A percentile compares a stretch with the other conserved stretches of the same genome.
phyloP scores from a whole-genome alignment of 208 protist species.

The Borovskyia barvae region DNA sequence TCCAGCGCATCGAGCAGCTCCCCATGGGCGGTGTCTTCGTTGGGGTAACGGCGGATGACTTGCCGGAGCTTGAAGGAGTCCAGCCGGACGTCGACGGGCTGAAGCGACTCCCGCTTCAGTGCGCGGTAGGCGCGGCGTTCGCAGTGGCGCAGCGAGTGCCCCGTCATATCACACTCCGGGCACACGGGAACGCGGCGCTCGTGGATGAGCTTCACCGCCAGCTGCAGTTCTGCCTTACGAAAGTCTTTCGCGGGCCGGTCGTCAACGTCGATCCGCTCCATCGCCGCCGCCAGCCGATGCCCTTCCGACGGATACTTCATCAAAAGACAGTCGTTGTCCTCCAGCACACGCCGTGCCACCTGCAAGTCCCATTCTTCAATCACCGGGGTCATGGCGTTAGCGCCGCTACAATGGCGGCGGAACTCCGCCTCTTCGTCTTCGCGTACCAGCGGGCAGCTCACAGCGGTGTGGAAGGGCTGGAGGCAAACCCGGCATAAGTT shows the following conservation, averaged over 20 bases:
- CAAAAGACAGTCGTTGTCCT: conserved; percentile 56
- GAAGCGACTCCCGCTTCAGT: conserved; percentile 38
- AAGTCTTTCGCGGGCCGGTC: conserved; percentile 79
- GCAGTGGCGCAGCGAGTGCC: conserved; percentile 63
- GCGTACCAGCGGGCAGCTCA: conserved; percentile 40
- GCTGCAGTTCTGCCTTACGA: conserved; percentile 72
- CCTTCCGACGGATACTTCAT: conserved; percentile 49
- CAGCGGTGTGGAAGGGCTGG: conserved; percentile 69
- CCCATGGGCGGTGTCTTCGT: conserved; percentile 30
- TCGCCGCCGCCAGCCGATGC: conserved; percentile 42
- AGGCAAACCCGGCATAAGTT: conserved; percentile 72
- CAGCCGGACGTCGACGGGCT: conserved; percentile 59
- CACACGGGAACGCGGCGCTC: conserved; percentile 65
- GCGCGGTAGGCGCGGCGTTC: conserved; percentile 40
- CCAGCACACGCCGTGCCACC: conserved; percentile 68
- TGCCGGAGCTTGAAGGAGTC: conserved; percentile 39
- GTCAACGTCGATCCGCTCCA: conserved; percentile 68
- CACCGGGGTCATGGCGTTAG: conserved; percentile 11
- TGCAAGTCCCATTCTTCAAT: conserved; percentile 77
- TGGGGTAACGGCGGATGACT: conserved; percentile 30
- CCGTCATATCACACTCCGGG: conserved; percentile 50
- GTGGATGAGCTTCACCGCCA: conserved; percentile 72
- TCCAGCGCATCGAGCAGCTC: conserved; percentile 57
- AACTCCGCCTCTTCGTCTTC: conserved; percentile 21
- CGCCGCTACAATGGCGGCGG: conserved; percentile 23